Conservation (phyloP, 1,284 basidiomycete species). For the Paramarasmius palmivorus region DNA sequence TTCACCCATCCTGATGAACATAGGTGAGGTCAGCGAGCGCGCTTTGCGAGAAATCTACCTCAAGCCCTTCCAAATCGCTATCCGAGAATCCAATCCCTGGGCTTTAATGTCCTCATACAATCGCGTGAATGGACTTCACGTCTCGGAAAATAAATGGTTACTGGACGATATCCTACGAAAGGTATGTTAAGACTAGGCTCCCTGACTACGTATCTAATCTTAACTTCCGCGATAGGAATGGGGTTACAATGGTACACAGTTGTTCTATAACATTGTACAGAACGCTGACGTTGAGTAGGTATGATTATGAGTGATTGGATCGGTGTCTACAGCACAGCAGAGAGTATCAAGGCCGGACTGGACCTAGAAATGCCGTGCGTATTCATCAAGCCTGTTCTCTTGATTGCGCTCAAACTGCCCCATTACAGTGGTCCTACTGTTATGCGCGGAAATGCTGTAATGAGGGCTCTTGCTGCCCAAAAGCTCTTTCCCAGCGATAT, state of each 20-base stretch:
- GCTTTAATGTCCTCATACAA: slow-evolving; percentile 52
- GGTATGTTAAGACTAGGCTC: slow-evolving; percentile 17
- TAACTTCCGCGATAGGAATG: slow-evolving; percentile 35
- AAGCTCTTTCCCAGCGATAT: slow-evolving; percentile 41
- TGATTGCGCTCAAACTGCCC: not conserved
- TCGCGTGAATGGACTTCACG: slow-evolving; percentile 51
- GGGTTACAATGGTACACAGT: slow-evolving; percentile 36
- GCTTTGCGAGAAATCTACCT: slow-evolving; percentile 61
- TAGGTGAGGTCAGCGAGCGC: slow-evolving; percentile 51
- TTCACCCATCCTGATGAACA: not conserved
- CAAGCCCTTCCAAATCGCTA: slow-evolving; percentile 45
- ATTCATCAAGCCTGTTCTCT: not conserved
- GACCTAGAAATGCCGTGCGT: slow-evolving; percentile 59
- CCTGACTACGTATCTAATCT: not conserved
- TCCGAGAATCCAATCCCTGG: slow-evolving; percentile 44
- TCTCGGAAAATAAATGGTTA: slow-evolving; percentile 44
- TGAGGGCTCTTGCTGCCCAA: slow-evolving; percentile 37
- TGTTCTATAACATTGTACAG: not conserved
- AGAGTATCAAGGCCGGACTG: slow-evolving; percentile 54
- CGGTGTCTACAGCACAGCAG: slow-evolving; percentile 50
- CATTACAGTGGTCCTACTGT: slow-evolving; percentile 39
- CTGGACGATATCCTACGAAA: slow-evolving; percentile 48
- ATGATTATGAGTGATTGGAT: slow-evolving; percentile 54
- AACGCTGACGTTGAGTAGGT: slow-evolving; percentile 20
- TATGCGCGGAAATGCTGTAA: slow-evolving; percentile 46